Evolutionary conservation across 139 green algal genomes (phyloP).

Genomic region (Asterochloris erici): DNA sequence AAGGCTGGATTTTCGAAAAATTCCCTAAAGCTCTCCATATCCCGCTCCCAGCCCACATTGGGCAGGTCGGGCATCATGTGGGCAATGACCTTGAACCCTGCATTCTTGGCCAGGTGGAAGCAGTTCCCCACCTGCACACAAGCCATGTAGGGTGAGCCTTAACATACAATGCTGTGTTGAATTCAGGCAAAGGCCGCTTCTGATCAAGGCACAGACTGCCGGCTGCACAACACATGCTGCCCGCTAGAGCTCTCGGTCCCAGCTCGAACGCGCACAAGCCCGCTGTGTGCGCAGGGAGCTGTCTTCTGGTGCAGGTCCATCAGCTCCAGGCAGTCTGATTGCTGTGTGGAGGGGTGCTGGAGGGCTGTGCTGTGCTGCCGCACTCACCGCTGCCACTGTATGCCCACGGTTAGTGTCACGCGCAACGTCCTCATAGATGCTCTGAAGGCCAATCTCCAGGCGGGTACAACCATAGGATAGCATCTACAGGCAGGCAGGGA

Average conservation of each 20-base stretch:
- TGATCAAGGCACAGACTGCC: no score
- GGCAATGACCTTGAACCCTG: constrained; percentile 92
- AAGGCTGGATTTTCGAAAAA: constrained; percentile 98
- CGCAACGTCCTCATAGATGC: constrained; percentile 93
- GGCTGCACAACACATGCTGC: no score
- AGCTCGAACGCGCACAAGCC: no score
- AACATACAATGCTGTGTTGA: no score
- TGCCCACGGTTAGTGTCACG: constrained; percentile 95
- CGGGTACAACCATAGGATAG: constrained; percentile 85
- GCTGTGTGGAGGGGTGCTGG: no score
- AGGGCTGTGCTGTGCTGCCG: no score
- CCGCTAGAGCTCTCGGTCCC: no score
- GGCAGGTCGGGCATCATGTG: constrained; percentile 99
- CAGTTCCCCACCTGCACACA: constrained; percentile 67
- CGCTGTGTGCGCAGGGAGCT: no score
- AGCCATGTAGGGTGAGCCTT: no score
- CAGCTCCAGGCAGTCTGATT: no score
- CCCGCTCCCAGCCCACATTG: constrained; percentile 95
- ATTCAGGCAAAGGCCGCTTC: no score
- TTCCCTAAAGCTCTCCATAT: constrained; percentile 95
- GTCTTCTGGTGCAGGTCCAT: no score
- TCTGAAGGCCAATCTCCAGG: constrained; percentile 96
- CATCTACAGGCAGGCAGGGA: constrained; percentile 53
- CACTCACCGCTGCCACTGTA: constrained; percentile 69
- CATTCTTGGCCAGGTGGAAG: constrained; percentile 92